A percentile compares a stretch with the other conserved stretches of the same genome.
Evolutionary conservation across 768 basidiomycete genomes (phyloP).

Genomic region (Clitopilus hobsonii): DNA sequence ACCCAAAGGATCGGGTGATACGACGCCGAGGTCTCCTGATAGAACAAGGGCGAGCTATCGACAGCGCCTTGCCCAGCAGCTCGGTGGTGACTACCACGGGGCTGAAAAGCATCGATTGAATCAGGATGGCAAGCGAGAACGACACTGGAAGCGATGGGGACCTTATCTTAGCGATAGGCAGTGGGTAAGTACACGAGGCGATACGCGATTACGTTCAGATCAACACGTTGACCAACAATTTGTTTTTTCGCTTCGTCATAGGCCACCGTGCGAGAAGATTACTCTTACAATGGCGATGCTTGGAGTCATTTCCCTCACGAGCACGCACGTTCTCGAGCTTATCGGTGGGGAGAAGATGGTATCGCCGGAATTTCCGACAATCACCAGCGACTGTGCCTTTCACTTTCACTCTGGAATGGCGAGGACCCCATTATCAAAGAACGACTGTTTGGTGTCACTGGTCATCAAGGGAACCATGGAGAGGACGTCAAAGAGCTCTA

Average conservation of each 20-base stretch:
- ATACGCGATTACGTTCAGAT: slow-evolving; percentile 1
- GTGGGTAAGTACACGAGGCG: slow-evolving; percentile 62
- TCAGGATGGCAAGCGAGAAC: slow-evolving; percentile 73
- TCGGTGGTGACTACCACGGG: slow-evolving; percentile 73
- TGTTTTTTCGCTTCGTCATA: slow-evolving; percentile 24
- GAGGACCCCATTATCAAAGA: slow-evolving; percentile 95
- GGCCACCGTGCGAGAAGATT: slow-evolving; percentile 99
- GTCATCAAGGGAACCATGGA: slow-evolving; percentile 97
- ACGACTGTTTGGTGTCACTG: slow-evolving; percentile 92
- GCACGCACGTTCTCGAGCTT: slow-evolving; percentile 89
- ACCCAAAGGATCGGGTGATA: slow-evolving; percentile 20
- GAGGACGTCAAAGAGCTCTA: slow-evolving; percentile 99
- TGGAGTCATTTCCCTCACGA: slow-evolving; percentile 96
- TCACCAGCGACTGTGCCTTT: slow-evolving; percentile 90
- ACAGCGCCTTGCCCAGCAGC: slow-evolving; percentile 54
- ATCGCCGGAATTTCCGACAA: slow-evolving; percentile 97
- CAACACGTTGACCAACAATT: slow-evolving; percentile 8
- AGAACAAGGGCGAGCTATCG: slow-evolving; percentile 41
- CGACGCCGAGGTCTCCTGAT: neutral
- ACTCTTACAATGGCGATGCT: slow-evolving; percentile 93
- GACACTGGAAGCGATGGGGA: slow-evolving; percentile 99
- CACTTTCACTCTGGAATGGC: slow-evolving; percentile 91
- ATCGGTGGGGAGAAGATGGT: slow-evolving; percentile 99
- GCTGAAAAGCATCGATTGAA: slow-evolving; percentile 82
- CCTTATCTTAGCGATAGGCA: slow-evolving; percentile 96